These are phyloP conservation scores for Raddia distichophylla DNA, from an alignment of 176 grass and related monocot species.

Conservation along the genomic window DNA sequence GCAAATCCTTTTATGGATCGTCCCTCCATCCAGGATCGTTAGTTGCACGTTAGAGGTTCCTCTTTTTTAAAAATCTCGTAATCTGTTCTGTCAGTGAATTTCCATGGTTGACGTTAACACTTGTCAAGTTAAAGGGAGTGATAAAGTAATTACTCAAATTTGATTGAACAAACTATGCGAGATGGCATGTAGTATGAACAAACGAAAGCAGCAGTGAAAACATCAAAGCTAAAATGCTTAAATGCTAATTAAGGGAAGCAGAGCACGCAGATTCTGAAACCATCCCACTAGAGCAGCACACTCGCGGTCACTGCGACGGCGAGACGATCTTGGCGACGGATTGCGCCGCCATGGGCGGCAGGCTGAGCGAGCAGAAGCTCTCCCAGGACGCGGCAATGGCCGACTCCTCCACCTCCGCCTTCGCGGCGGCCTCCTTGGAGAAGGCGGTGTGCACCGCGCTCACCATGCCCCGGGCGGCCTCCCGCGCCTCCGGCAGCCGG, in stretches of 20 bases:
- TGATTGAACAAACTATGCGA: conserved; percentile 43
- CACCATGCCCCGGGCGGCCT: conserved; percentile 77
- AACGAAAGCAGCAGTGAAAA: not conserved
- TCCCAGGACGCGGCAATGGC: conserved; percentile 58
- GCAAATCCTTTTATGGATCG: too few species aligned
- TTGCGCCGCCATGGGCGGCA: conserved; percentile 73
- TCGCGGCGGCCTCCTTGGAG: conserved; percentile 29
- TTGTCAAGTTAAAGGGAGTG: too few species aligned
- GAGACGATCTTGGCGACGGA: conserved; percentile 74
- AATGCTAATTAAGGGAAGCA: not conserved
- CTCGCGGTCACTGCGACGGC: conserved; percentile 23
- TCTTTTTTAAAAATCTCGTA: too few species aligned
- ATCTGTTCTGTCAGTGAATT: too few species aligned
- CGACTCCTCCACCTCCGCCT: not conserved
- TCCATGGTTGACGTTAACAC: too few species aligned
- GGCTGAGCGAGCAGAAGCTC: conserved; percentile 76
- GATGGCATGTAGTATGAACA: conserved; percentile 40
- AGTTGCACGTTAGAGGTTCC: too few species aligned
- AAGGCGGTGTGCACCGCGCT: conserved; percentile 59
- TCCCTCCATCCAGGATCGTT: too few species aligned
- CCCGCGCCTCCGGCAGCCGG: conserved; percentile 84
- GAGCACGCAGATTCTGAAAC: not conserved
- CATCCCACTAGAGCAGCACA: not conserved
- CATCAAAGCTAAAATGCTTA: not conserved
- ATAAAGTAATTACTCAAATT: too few species aligned